Percentiles rank a stretch among this genome's conserved stretches.
These are phyloP conservation scores for Endoconidiophora laricicola DNA, from an alignment of 2,329 filamentous ascomycete species.

Conservation along the genomic window DNA sequence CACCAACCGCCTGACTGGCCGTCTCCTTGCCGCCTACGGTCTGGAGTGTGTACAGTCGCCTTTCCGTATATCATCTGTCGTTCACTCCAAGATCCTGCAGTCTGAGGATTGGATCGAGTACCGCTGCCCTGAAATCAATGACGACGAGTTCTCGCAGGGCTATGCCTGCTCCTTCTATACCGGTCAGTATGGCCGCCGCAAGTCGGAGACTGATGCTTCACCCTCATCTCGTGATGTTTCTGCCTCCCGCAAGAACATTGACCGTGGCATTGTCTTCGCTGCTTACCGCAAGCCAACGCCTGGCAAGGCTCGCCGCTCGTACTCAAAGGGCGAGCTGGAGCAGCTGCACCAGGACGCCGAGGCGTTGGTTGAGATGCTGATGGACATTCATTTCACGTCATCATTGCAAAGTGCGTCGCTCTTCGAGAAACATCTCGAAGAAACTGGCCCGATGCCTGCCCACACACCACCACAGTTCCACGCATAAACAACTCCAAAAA, in stretches of 20 bases:
- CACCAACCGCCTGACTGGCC: conserved; percentile 25
- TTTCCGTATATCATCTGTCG: conserved; percentile 32
- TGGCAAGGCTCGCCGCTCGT: conserved; percentile 20
- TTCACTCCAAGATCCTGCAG: conserved; percentile 34
- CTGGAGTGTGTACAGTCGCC: conserved; percentile 33
- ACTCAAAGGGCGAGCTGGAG: conserved; percentile 26
- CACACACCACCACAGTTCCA: conserved; percentile 13
- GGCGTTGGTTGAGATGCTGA: conserved; percentile 34
- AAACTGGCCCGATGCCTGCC: conserved; percentile 25
- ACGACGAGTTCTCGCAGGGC: conserved; percentile 32
- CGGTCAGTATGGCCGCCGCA: conserved; percentile 20
- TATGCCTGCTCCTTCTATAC: conserved; percentile 38
- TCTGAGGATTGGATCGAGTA: conserved; percentile 37
- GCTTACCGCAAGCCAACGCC: conserved; percentile 33
- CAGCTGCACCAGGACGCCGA: conserved; percentile 33
- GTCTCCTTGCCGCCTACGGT: conserved; percentile 38
- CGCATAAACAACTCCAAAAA: background rate
- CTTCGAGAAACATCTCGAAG: conserved; percentile 18
- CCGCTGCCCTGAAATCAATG: conserved; percentile 25
- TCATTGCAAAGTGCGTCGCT: conserved; percentile 15
- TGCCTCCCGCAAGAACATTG: conserved; percentile 17
- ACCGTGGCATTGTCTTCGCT: conserved; percentile 39
- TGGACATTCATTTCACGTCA: conserved; percentile 29
- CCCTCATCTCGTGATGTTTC: background rate
- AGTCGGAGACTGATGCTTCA: conserved; percentile 14